A percentile compares a stretch with the other conserved stretches of the same genome.
These are phyloP conservation scores for Trichoderma hamatum DNA, from an alignment of 2,329 filamentous ascomycete species.

Conservation along the genomic window DNA sequence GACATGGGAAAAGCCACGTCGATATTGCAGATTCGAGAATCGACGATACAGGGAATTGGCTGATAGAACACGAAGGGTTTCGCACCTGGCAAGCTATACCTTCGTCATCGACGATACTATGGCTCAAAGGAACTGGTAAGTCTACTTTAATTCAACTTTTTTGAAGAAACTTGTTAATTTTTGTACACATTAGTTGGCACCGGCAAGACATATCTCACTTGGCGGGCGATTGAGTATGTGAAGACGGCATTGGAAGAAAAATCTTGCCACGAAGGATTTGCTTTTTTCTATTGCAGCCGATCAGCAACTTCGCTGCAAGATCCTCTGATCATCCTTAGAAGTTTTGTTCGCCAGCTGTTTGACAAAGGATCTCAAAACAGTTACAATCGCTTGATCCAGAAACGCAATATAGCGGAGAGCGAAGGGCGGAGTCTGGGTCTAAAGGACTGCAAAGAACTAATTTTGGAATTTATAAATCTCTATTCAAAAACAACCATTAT, in stretches of 20 bases:
- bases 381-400: neutral
- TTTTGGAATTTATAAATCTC: constrained; percentile 22
- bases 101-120: constrained; percentile 19
- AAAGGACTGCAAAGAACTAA: constrained; percentile 26
- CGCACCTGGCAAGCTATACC: constrained; percentile 6
- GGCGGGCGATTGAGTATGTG: constrained; percentile 16
- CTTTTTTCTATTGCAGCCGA: constrained; percentile 31
- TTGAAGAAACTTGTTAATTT: neutral
- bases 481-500: constrained; percentile 27
- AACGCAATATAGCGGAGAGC: constrained; percentile 12
- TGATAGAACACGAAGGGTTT: constrained; percentile 6
- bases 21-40: neutral
- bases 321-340: constrained; percentile 27
- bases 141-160: neutral
- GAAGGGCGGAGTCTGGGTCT: constrained; percentile 8
- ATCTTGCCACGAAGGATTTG: constrained; percentile 25
- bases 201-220: constrained; percentile 26
- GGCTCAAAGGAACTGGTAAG: constrained; percentile 20
- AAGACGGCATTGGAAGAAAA: neutral
- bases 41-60: constrained; percentile 8
- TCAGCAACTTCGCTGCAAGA: constrained; percentile 24
- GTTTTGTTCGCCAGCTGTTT: constrained; percentile 29
- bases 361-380: neutral
- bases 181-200: constrained; percentile 20
- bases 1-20: constrained; percentile 2